phyloP scores from a whole-genome alignment of 768 basidiomycete genomes.

The Coprinopsis strossmayeri region DNA sequence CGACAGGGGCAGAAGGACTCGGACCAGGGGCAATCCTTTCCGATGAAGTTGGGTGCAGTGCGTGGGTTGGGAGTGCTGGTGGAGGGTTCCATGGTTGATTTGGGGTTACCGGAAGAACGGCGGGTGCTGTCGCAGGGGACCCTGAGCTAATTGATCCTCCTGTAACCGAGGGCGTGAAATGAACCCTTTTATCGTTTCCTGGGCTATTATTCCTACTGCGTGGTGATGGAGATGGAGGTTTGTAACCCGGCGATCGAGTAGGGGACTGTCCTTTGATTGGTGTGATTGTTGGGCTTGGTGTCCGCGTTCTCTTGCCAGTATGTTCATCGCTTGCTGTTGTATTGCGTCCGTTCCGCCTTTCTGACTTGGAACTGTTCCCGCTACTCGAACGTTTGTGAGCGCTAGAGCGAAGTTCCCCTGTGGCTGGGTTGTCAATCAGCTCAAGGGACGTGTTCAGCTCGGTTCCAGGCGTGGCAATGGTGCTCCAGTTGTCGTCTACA shows the following conservation, averaged over 20 bases:
- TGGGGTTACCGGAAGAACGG: constrained; percentile 12
- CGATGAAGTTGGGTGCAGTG: too few relatives aligned
- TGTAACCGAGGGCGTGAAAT: constrained; percentile 40
- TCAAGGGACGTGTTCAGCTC: background rate
- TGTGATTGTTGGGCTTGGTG: constrained; percentile 1
- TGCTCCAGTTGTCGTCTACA: constrained; percentile 57
- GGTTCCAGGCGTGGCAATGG: constrained; percentile 67
- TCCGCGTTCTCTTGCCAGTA: constrained; percentile 22
- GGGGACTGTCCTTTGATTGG: constrained; percentile 8
- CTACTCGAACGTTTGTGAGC: constrained; percentile 18
- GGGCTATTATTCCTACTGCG: constrained; percentile 21
- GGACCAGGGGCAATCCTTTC: too few relatives aligned
- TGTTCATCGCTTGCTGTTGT: constrained; percentile 39
- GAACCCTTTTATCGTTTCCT: constrained; percentile 37
- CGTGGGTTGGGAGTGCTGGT: constrained; percentile 5
- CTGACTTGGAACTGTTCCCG: constrained; percentile 21
- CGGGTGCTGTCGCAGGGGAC: constrained; percentile 13
- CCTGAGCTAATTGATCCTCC: constrained; percentile 22
- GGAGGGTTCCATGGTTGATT: constrained; percentile 17
- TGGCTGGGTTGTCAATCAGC: background rate
- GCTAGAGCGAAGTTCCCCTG: background rate
- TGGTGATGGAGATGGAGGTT: constrained; percentile 8
- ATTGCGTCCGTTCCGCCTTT: constrained; percentile 12
- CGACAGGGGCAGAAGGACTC: constrained; percentile 25
- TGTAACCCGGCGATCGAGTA: constrained; percentile 9